Percentiles rank a stretch among this genome's conserved stretches.
These are phyloP conservation scores for Aspergillus amoenus DNA, from an alignment of 2,329 filamentous ascomycete genomes.

Conservation along the genomic window DNA sequence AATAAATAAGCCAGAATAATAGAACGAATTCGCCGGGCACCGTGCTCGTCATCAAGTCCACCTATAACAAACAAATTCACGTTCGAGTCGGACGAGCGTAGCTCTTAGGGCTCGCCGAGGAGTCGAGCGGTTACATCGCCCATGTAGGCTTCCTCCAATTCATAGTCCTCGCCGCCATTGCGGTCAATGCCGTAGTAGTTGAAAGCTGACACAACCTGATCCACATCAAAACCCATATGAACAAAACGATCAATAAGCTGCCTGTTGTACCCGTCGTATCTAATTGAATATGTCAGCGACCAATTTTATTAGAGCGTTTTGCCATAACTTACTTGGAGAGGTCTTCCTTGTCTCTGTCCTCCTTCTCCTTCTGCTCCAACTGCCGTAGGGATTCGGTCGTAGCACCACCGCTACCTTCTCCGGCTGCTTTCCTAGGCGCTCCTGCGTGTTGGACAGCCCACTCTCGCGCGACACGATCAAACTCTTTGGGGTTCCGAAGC, in stretches of 20 bases:
- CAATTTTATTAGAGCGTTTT: not conserved
- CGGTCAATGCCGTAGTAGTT: constrained; percentile 76
- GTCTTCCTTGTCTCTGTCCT: constrained; percentile 57
- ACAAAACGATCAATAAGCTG: constrained; percentile 80
- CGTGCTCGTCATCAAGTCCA: constrained; percentile 25
- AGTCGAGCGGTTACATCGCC: constrained; percentile 84
- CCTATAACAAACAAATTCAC: constrained; percentile 10
- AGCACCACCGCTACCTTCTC: constrained; percentile 54
- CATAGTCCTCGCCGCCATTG: constrained; percentile 75
- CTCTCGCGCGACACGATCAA: constrained; percentile 78
- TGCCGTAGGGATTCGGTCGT: constrained; percentile 55
- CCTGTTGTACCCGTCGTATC: constrained; percentile 85
- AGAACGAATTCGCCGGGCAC: constrained; percentile 31
- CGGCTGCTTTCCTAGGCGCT: constrained; percentile 62
- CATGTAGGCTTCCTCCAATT: constrained; percentile 86
- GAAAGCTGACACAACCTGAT: constrained; percentile 83
- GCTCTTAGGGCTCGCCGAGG: constrained; percentile 64
- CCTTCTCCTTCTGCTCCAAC: constrained; percentile 55
- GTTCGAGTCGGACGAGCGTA: constrained; percentile 1
- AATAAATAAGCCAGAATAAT: constrained; percentile 7
- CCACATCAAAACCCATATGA: constrained; percentile 86
- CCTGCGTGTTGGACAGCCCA: constrained; percentile 85
- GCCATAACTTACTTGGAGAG: constrained; percentile 48
- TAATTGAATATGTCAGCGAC: constrained; percentile 42
- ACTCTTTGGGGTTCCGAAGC: constrained; percentile 72